phyloP scores from a whole-genome alignment of 192 early-diverging fungal genomes.

The Haplosporangium gracile region DNA sequence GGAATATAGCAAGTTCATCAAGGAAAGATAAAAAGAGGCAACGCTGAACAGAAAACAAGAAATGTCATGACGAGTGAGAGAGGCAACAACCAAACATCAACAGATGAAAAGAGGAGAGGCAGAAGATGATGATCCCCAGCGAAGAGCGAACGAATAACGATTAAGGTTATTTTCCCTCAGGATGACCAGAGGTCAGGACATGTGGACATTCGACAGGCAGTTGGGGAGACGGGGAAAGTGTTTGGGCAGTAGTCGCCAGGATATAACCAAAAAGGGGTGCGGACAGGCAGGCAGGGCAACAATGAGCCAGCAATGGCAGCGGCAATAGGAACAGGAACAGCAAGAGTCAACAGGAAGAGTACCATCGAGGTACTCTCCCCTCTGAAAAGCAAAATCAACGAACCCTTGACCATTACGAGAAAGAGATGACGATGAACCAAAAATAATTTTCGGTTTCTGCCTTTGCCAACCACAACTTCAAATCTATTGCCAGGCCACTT shows the following conservation, averaged over 20 bases:
- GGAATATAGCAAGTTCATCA: not conserved
- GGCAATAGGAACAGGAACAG: not conserved
- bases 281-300: not conserved
- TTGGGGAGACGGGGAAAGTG: not conserved
- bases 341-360: not conserved
- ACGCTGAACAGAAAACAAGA: not conserved
- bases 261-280: not conserved
- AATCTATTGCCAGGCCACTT: not conserved
- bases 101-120: not conserved
- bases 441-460: not conserved
- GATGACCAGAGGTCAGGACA: not conserved
- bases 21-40: no score
- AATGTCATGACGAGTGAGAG: not conserved
- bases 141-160: not conserved
- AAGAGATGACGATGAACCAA: not conserved
- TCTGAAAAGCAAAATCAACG: not conserved
- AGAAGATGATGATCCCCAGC: not conserved
- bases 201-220: constrained; percentile 2
- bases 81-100: not conserved
- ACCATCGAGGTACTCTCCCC: not conserved
- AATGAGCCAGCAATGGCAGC: not conserved
- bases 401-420: not conserved
- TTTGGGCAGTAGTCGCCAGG: not conserved
- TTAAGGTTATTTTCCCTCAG: not conserved
- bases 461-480: not conserved